These are phyloP conservation scores for Pleodorina starrii DNA, from an alignment of 139 green algal genomes.

Conservation along the genomic window DNA sequence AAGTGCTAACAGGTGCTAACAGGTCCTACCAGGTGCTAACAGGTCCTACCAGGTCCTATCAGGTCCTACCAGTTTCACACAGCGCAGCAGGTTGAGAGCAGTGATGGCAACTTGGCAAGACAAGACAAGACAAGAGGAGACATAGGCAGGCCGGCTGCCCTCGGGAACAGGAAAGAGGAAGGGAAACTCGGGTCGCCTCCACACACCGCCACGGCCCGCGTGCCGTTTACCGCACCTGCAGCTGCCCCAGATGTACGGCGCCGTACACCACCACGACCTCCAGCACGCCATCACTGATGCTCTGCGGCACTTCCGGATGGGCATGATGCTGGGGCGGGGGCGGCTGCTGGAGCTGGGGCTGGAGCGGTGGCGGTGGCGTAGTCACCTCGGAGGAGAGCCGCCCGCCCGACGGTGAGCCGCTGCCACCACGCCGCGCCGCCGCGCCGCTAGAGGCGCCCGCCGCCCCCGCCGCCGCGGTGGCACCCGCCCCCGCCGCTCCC, in stretches of 20 bases:
- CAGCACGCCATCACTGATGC: constrained; percentile 54
- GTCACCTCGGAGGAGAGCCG: neutral
- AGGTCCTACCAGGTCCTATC: too few species aligned
- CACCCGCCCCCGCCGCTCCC: neutral
- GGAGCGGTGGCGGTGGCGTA: neutral
- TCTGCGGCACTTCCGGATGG: constrained; percentile 13
- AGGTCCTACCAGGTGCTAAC: too few species aligned
- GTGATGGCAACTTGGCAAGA: too few species aligned
- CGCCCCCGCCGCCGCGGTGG: neutral
- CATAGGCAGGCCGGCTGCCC: too few species aligned
- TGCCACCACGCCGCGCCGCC: neutral
- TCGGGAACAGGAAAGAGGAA: too few species aligned
- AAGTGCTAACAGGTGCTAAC: too few species aligned
- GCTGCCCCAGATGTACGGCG: constrained; percentile 83
- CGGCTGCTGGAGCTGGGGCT: neutral
- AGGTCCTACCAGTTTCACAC: too few species aligned
- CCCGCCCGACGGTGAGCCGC: neutral
- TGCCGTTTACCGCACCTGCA: constrained; percentile 60
- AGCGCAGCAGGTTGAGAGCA: too few species aligned
- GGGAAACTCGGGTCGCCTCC: too few species aligned
- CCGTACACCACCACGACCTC: constrained; percentile 85
- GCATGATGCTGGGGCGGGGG: neutral
- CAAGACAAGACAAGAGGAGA: too few species aligned
- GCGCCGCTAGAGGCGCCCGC: neutral
- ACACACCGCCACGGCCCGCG: too few species aligned